Conservation (phyloP, 2,329 filamentous ascomycete species). For the Cladosporium colombiae region DNA sequence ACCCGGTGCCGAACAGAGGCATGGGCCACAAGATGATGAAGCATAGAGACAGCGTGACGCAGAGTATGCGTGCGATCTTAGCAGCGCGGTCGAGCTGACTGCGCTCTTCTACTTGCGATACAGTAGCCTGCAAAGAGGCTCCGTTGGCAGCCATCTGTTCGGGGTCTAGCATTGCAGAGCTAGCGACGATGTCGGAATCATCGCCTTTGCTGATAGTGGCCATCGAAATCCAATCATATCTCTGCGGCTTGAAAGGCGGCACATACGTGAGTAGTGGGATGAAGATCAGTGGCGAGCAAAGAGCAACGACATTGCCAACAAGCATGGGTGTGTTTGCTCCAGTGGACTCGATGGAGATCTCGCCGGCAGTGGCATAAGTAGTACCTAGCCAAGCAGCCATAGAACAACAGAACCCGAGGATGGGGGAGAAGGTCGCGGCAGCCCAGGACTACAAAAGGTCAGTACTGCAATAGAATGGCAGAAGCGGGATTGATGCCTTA, state of each 20-base stretch:
- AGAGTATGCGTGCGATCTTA: slow-evolving; percentile 58
- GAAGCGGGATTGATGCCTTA: slow-evolving; percentile 27
- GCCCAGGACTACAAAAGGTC: slow-evolving; percentile 65
- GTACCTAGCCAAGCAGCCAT: slow-evolving; percentile 76
- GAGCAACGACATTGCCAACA: slow-evolving; percentile 77
- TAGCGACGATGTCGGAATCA: slow-evolving; percentile 66
- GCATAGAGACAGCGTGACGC: slow-evolving; percentile 65
- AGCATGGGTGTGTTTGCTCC: slow-evolving; percentile 81
- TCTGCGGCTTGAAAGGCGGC: slow-evolving; percentile 60
- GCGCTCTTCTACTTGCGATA: slow-evolving; percentile 45
- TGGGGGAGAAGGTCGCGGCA: slow-evolving; percentile 67
- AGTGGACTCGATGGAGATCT: slow-evolving; percentile 69
- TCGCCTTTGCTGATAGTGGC: slow-evolving; percentile 72
- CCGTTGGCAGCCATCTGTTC: slow-evolving; percentile 60
- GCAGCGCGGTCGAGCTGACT: slow-evolving; percentile 42
- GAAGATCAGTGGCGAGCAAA: slow-evolving; percentile 72
- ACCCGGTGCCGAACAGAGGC: slow-evolving; percentile 81
- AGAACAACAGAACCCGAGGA: slow-evolving; percentile 67
- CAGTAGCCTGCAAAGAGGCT: slow-evolving; percentile 30
- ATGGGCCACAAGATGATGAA: slow-evolving; percentile 87
- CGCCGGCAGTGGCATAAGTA: slow-evolving; percentile 65
- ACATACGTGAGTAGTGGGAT: slow-evolving; percentile 70
- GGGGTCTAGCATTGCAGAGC: slow-evolving; percentile 62
- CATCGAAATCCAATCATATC: slow-evolving; percentile 85
- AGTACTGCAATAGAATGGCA: background rate